Conservation (phyloP, 805 yeast species). For the Priceomyces medius region DNA sequence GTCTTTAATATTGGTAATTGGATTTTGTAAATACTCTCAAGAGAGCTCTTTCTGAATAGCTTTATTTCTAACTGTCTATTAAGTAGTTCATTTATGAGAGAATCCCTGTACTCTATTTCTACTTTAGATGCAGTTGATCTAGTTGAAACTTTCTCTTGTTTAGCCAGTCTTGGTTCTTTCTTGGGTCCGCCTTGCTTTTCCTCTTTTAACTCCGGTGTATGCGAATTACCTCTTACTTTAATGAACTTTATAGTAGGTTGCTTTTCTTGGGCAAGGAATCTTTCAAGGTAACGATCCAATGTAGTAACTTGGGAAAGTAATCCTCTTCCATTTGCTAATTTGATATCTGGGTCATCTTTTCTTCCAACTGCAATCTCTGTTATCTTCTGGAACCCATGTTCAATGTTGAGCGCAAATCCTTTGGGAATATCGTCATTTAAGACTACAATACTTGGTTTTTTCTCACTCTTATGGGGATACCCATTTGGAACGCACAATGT, state of each 20-base stretch:
- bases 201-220: background rate
- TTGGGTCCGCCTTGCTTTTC: background rate
- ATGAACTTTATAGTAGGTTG: slow-evolving; percentile 63
- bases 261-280: slow-evolving; percentile 57
- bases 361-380: slow-evolving; percentile 24
- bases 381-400: slow-evolving; percentile 56
- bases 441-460: slow-evolving; percentile 52
- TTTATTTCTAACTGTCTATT: slow-evolving; percentile 24
- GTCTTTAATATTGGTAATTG: slow-evolving; percentile 25
- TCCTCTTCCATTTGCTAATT: slow-evolving; percentile 47
- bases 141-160: background rate
- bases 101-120: slow-evolving; percentile 13
- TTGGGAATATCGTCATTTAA: slow-evolving; percentile 67
- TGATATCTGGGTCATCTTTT: slow-evolving; percentile 21
- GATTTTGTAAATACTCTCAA: slow-evolving; percentile 31
- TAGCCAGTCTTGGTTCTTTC: background rate
- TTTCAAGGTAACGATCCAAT: slow-evolving; percentile 58
- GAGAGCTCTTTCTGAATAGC: slow-evolving; percentile 24
- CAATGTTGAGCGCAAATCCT: slow-evolving; percentile 67
- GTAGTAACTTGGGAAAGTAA: slow-evolving; percentile 54
- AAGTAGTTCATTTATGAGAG: slow-evolving; percentile 24
- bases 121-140: background rate
- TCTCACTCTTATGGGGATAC: slow-evolving; percentile 47
- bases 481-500: slow-evolving; percentile 53
- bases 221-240: slow-evolving; percentile 19